A percentile compares a stretch with the other conserved stretches of the same genome.
These are phyloP conservation scores for Metarhizium brunneum DNA, from an alignment of 2,329 filamentous ascomycete species.

Conservation along the genomic window DNA sequence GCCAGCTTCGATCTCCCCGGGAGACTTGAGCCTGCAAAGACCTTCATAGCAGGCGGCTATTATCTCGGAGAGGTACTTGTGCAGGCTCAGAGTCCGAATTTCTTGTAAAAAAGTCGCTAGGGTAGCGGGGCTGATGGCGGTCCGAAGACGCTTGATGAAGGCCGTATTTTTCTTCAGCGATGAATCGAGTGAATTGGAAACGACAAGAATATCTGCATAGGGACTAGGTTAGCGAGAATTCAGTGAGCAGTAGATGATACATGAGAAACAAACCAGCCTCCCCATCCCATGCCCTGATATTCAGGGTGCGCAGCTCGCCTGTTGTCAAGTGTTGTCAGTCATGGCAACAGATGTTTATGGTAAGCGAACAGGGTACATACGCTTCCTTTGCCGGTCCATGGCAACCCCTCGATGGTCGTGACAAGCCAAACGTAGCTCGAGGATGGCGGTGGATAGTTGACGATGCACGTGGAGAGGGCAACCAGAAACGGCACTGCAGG, in stretches of 20 bases:
- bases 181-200: conserved; percentile 77
- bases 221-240: background rate
- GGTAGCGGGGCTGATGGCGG: conserved; percentile 71
- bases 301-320: conserved; percentile 89
- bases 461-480: background rate
- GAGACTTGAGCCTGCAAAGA: conserved; percentile 80
- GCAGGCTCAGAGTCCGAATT: conserved; percentile 79
- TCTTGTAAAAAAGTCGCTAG: conserved; percentile 81
- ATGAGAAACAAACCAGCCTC: conserved; percentile 57
- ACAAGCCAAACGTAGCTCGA: background rate
- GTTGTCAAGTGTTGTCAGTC: conserved; percentile 11
- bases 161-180: conserved; percentile 97
- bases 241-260: background rate
- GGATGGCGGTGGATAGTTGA: background rate
- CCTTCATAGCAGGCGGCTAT: conserved; percentile 94
- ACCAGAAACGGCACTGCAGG: background rate
- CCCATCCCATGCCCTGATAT: conserved; percentile 79
- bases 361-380: conserved; percentile 29
- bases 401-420: conserved; percentile 17
- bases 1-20: conserved; percentile 83
- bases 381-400: conserved; percentile 59
- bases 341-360: background rate
- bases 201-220: conserved; percentile 61
- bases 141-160: conserved; percentile 93
- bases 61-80: conserved; percentile 96